Percentiles rank a stretch among this genome's conserved stretches.
Conservation (phyloP, 352 stramenopile genomes). For the Globisporangium solare region DNA sequence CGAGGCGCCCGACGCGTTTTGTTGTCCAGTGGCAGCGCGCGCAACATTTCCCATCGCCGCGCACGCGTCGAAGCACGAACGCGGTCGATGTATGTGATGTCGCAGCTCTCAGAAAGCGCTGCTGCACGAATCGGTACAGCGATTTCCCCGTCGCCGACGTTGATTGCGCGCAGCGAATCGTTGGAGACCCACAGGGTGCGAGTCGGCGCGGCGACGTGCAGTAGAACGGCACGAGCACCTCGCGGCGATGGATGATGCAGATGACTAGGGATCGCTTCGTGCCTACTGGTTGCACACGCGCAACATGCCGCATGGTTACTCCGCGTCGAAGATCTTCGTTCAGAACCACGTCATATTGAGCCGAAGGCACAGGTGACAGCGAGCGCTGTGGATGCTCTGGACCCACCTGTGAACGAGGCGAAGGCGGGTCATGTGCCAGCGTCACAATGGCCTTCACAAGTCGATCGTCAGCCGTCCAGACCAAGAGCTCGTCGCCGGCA, state of each 20-base stretch:
- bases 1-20: conserved; percentile 43
- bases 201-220: conserved; percentile 30
- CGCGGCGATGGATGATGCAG: conserved; percentile 39
- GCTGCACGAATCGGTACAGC: conserved; percentile 25
- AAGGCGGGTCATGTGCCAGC: neutral
- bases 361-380: neutral
- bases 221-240: conserved; percentile 51
- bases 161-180: conserved; percentile 18
- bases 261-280: conserved; percentile 24
- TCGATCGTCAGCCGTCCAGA: conserved; percentile 17
- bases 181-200: conserved; percentile 32
- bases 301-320: conserved; percentile 8
- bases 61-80: conserved; percentile 47
- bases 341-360: conserved; percentile 17
- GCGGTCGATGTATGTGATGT: neutral
- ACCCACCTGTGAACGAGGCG: neutral
- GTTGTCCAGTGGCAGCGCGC: conserved; percentile 46
- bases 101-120: conserved; percentile 14
- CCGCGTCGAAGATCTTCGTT: conserved; percentile 15
- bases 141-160: conserved; percentile 21
- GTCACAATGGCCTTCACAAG: conserved; percentile 21
- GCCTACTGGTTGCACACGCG: neutral
- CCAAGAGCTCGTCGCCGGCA: conserved; percentile 14
- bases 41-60: conserved; percentile 40
- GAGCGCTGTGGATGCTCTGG: neutral